Base-by-base conservation (phyloP, 345 rosid species). In the Erucastrum elatum region DNA sequence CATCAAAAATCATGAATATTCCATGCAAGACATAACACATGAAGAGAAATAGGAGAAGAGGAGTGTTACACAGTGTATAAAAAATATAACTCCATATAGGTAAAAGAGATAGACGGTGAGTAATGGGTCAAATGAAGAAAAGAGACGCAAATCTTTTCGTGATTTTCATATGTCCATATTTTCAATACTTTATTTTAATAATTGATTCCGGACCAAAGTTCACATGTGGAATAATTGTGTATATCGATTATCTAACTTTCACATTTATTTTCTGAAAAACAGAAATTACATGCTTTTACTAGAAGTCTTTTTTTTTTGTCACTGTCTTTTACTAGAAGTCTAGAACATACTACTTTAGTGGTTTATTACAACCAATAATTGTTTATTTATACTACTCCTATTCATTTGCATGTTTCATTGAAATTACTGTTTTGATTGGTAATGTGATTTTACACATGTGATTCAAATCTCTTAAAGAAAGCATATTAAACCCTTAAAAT, bases 21-120 rank as follows among this genome's bases (percentile, higher is more conserved):
- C 70, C 70, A 68, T 60, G 61, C 61, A 73, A 49, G 82, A 41
- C 37, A 82, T 59, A 82, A 81, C 83, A 63, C 3, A 41, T 12
- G 62, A 58, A 58, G 64, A 59, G 31, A n/a, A n/a, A 26, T 59
- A 71, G 72, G 12, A 81, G 77, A 75, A 68, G 68, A 51, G 72
- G 84, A 86, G 30, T 29, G 30, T 29, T 29, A 29, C 30, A 29
- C 30, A 29, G 75, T 81, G 85, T 77, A 55, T 75, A 75, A 81
- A 77, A 83, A 81, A 66, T n/a, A 83, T 71, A 71, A 80, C 21
- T 33, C 29, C 64, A 79, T 44, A 1, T 60, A 78, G 59, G 27
- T 0, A 65, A 44, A 44, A 44, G 53, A 44, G 46, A 39, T 3
- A 39, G 70, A 64, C 30, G 63, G 44, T 81, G 77, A 81, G 64